phyloP scores from a whole-genome alignment of 768 basidiomycete genomes.

The Lactarius indigo region DNA sequence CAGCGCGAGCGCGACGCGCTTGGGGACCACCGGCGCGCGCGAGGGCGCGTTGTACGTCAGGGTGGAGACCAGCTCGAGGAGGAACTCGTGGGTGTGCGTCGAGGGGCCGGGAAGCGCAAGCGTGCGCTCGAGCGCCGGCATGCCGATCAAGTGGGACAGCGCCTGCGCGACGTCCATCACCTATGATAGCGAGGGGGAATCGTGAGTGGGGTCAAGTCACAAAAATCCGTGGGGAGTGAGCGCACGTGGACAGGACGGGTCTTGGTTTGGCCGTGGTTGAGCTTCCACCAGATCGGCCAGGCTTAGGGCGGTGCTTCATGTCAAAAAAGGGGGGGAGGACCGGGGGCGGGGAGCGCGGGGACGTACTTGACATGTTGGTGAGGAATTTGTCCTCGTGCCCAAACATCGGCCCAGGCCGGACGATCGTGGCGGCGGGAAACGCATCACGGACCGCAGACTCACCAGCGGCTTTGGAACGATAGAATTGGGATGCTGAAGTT shows the following conservation, averaged over 20 bases:
- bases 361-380: conserved; percentile 87
- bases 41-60: conserved; percentile 77
- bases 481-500: conserved; percentile 76
- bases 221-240: conserved; percentile 25
- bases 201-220: neutral
- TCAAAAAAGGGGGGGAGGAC: conserved; percentile 16
- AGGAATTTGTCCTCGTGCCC: conserved; percentile 95
- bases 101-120: conserved; percentile 87
- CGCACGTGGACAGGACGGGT: conserved; percentile 90
- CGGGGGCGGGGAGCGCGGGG: conserved; percentile 19
- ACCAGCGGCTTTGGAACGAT: conserved; percentile 85
- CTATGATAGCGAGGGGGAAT: conserved; percentile 40
- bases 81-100: conserved; percentile 76
- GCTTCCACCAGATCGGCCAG: conserved; percentile 91
- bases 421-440: conserved; percentile 84
- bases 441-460: conserved; percentile 81
- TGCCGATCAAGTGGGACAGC: conserved; percentile 68
- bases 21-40: conserved; percentile 72
- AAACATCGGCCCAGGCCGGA: conserved; percentile 81
- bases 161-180: conserved; percentile 94
- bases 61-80: conserved; percentile 72
- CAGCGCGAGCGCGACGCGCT: conserved; percentile 58
- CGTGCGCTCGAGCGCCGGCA: conserved; percentile 60
- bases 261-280: conserved; percentile 83
- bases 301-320: conserved; percentile 40